These are phyloP conservation scores for Gnetum montanum DNA, from an alignment of 75 land plant species.

Conservation along the genomic window DNA sequence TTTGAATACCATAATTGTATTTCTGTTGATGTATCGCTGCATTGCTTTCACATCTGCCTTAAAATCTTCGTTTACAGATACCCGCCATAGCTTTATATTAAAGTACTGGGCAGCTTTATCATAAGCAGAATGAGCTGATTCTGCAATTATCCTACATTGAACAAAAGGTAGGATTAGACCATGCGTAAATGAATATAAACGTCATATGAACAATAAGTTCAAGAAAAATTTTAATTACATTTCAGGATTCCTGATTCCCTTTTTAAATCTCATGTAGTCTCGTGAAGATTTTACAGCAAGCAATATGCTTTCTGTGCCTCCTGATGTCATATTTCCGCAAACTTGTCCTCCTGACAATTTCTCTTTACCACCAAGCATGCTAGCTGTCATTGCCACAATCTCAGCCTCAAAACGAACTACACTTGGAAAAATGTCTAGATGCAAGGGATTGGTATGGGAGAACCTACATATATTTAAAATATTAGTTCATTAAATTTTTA, in stretches of 20 bases:
- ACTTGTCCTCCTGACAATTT: slow-evolving; percentile 73
- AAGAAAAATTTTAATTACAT: slow-evolving; percentile 52
- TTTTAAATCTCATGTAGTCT: slow-evolving; percentile 81
- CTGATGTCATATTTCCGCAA: slow-evolving; percentile 99
- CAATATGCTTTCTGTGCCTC: slow-evolving; percentile 96
- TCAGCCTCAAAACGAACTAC: slow-evolving; percentile 79
- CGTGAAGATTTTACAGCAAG: slow-evolving; percentile 92
- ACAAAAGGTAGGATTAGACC: slow-evolving; percentile 2
- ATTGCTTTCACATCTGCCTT: slow-evolving; percentile 73
- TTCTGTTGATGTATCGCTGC: slow-evolving; percentile 51
- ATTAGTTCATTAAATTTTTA: neutral
- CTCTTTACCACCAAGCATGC: slow-evolving; percentile 72
- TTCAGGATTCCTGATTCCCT: slow-evolving; percentile 84
- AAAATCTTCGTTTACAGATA: slow-evolving; percentile 68
- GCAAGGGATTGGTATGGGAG: slow-evolving; percentile 96
- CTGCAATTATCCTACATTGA: slow-evolving; percentile 75
- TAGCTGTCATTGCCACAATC: slow-evolving; percentile 92
- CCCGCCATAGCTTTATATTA: slow-evolving; percentile 80
- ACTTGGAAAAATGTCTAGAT: slow-evolving; percentile 85
- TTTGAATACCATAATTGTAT: slow-evolving; percentile 89
- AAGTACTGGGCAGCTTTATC: slow-evolving; percentile 98
- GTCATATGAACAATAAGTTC: neutral
- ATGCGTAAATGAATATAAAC: neutral
- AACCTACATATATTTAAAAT: slow-evolving; percentile 76
- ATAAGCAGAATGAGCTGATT: slow-evolving; percentile 98